Evolutionary conservation across 139 green algal species (phyloP).

Genomic region (Spirogloea muscicola): DNA sequence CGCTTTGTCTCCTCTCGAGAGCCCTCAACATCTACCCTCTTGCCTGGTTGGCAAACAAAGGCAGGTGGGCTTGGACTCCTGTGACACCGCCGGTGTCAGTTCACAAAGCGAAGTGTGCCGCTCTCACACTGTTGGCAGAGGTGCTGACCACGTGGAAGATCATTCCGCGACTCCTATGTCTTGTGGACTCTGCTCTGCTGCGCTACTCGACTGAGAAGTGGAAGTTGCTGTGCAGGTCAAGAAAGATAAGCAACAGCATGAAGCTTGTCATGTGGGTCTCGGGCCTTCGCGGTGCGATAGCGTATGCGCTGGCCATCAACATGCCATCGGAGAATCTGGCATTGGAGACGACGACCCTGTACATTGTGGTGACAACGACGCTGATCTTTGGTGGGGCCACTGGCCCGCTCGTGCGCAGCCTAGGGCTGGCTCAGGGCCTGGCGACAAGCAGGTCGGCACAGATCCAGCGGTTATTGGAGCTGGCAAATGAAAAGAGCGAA

Average conservation of each 20-base stretch:
- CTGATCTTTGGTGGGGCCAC: conserved; percentile 56
- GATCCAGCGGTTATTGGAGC: too few relatives aligned
- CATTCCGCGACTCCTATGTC: too few relatives aligned
- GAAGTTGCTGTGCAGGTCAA: too few relatives aligned
- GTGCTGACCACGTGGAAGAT: too few relatives aligned
- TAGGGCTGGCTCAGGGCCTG: too few relatives aligned
- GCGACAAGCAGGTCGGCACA: too few relatives aligned
- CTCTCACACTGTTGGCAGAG: too few relatives aligned
- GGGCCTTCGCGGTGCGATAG: conserved; percentile 68
- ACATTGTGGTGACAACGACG: conserved; percentile 63
- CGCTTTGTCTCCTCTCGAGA: conserved; percentile 54
- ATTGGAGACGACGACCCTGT: conserved; percentile 67
- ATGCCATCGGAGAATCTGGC: conserved; percentile 57
- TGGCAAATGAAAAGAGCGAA: too few relatives aligned
- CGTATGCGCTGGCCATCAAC: conserved; percentile 60
- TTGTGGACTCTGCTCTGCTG: too few relatives aligned
- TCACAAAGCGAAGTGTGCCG: too few relatives aligned
- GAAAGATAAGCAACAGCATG: conserved; percentile 49
- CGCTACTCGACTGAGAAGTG: too few relatives aligned
- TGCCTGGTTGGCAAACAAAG: conserved; percentile 55
- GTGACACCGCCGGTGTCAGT: too few relatives aligned
- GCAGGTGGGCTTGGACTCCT: conserved; percentile 23
- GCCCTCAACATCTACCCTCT: conserved; percentile 65
- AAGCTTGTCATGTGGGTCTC: conserved; percentile 61
- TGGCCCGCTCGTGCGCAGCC: conserved; percentile 13